Evolutionary conservation across 306 rosid species (phyloP), one percentile per base, ranked within the genome.

Genomic region (Cucumis cinereus): DNA sequence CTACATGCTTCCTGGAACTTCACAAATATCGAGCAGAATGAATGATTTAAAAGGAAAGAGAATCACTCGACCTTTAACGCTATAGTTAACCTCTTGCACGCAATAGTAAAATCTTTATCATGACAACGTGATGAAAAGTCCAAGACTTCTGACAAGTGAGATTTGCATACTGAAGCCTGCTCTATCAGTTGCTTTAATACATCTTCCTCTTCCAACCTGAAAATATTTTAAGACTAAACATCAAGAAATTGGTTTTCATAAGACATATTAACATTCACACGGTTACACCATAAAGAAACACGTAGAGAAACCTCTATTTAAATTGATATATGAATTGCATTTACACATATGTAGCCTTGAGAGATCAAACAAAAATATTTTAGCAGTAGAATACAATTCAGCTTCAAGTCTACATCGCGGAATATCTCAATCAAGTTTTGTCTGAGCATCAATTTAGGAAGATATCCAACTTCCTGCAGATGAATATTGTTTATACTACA

Each of bases 201-300:
- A 71, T 87, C 89, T 75, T 75, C 82, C 82, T 94, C 98, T 82
- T 85, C 88, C 81, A 90, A 85, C 85, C 98, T 94, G 90, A 49
- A 83, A 74, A 33, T 17, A 30, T 15, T 61, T 28, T 58, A 58
- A 24, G 28, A 57, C 62, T 14, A 28, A 60, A 8, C 69, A 7
- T 61, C 19, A 61, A 61, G 6, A 61, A 24, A 58, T 58, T 58
- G 64, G 40, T 60, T 15, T 60, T 60, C 33, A 60, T 5, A 8
- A 28, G 40, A 10, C 40, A 60, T 14, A 4, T 60, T 60, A 60
- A 13, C 67, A 30, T 60, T 60, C 10, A 5, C 35, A 60, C 7
- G 55, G 67, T 26, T 36, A 13, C 38, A 60, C 12, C 67, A 60
- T 60, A 60, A 60, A 16, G 62, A 57, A 57, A 57, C 62, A 57